Conservation (phyloP, 805 yeast genomes). For the Monosporozyma unispora region DNA sequence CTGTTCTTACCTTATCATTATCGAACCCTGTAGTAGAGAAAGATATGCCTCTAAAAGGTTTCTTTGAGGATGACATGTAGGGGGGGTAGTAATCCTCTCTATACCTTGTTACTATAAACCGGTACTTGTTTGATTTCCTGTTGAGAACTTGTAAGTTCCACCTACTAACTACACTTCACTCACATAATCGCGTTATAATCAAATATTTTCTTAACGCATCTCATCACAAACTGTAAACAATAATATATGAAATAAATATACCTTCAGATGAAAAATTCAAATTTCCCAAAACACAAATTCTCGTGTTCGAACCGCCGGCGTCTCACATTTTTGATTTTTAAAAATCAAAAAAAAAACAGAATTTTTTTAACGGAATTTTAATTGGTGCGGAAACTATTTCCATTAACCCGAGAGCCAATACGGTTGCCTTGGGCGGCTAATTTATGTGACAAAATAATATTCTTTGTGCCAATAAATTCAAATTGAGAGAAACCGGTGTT, state of each 20-base stretch:
- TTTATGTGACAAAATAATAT: neutral
- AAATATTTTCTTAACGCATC: neutral
- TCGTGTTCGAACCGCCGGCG: too few relatives aligned
- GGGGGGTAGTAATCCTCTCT: too few relatives aligned
- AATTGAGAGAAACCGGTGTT: too few relatives aligned
- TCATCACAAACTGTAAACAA: neutral
- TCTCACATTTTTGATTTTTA: too few relatives aligned
- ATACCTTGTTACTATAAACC: too few relatives aligned
- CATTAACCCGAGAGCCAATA: neutral
- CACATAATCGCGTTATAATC: neutral
- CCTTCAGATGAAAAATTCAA: neutral
- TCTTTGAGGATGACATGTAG: conserved; percentile 10
- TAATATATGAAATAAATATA: neutral
- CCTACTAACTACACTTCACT: neutral
- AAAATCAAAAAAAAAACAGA: too few relatives aligned
- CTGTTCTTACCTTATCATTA: conserved; percentile 32
- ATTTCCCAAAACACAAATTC: neutral
- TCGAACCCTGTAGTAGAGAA: conserved; percentile 53
- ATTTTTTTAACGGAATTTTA: neutral
- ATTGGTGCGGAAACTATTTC: neutral
- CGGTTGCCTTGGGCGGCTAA: neutral
- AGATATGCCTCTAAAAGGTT: conserved; percentile 38
- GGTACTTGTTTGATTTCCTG: too few relatives aligned
- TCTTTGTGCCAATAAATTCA: too few relatives aligned
- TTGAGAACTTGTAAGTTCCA: too few relatives aligned